Evolutionary conservation across 805 yeast species (phyloP), one percentile per base, ranked within the genome.

Genomic region (Wickerhamomyces pijperi): DNA sequence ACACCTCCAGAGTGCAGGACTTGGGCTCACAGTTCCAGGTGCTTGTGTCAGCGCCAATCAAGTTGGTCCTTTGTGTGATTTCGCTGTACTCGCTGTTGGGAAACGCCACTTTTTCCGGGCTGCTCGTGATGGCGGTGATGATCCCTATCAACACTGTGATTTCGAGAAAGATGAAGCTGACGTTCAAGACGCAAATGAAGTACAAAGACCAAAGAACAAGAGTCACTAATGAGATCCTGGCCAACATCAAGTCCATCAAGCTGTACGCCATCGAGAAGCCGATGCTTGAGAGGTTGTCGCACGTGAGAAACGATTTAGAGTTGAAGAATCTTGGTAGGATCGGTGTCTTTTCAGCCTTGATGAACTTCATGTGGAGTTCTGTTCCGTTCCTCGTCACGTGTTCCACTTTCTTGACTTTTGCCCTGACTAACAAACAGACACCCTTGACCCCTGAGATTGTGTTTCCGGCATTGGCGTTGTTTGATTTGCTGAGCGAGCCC

Each of bases 261-360:
- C 58, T 80, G 20, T 80, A 78, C 49, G 75, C 82, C 0, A 79
- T 84, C 82, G 88, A 80, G 52, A 59, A 61, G 28, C 80, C 85
- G 19, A 75, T 78, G 76, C 48, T 75, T 29, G 59, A 63, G 17
- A 71, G 69, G 44, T 55, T 80, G 12, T 49, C 61, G 11, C 68
- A 67, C 41, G 65, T 74, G 21, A 68, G 87, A 62, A 76, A 79
- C 47, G 68, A 70, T 39, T 59, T 70, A 43, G 86, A 80, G 51
- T 56, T 80, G 46, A 59, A 55, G 29, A 76, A 72, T 45, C 55
- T 71, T 46, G 63, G 63, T 42, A 68, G 52, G 40, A 74, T 76
- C 40, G 74, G 78, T 33, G 46, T 68, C 13, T 52, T 65, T 19
- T 61, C 69, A 25, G 74, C 76, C 5, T 42, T 63, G 28, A 63